These are phyloP conservation scores for Ogataea siamensis DNA, from an alignment of 805 yeast species.

Conservation along the genomic window DNA sequence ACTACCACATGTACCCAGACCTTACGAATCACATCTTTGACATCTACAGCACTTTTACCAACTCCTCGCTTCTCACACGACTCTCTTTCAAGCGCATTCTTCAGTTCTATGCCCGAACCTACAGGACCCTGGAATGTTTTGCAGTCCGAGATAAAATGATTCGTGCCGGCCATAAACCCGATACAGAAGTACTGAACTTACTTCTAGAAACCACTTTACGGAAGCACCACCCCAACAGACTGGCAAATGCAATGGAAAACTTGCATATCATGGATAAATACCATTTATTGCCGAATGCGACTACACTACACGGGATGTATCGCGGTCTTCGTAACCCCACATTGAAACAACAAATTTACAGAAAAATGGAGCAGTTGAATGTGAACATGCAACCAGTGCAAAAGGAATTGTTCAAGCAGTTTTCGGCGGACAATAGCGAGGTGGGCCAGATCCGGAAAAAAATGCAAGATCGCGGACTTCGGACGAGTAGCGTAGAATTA, in stretches of 20 bases:
- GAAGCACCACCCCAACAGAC: constrained; percentile 14
- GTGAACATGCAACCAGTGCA: constrained; percentile 6
- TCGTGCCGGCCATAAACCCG: constrained; percentile 10
- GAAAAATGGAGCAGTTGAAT: constrained; percentile 4
- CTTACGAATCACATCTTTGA: constrained; percentile 6
- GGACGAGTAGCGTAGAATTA: not conserved
- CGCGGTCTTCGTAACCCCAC: constrained; percentile 12
- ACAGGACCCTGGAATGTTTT: constrained; percentile 15
- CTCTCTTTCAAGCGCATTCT: constrained; percentile 15
- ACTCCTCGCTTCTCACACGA: constrained; percentile 8
- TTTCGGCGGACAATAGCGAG: constrained; percentile 1
- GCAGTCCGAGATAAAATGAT: constrained; percentile 16
- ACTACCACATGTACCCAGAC: constrained; percentile 5
- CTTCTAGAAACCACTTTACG: constrained; percentile 10
- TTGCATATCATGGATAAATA: constrained; percentile 5
- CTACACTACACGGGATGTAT: constrained; percentile 14
- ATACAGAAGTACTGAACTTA: constrained; percentile 14
- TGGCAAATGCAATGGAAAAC: constrained; percentile 12
- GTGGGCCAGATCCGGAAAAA: constrained; percentile 1
- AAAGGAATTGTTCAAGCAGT: constrained; percentile 4
- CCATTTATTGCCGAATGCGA: constrained; percentile 10
- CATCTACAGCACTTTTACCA: constrained; percentile 12
- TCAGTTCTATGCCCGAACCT: constrained; percentile 12
- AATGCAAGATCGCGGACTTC: constrained; percentile 1
- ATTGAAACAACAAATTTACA: constrained; percentile 5